Evolutionary conservation across 139 green algal species (phyloP).

Genomic region (Tetradesmus obliquus): DNA sequence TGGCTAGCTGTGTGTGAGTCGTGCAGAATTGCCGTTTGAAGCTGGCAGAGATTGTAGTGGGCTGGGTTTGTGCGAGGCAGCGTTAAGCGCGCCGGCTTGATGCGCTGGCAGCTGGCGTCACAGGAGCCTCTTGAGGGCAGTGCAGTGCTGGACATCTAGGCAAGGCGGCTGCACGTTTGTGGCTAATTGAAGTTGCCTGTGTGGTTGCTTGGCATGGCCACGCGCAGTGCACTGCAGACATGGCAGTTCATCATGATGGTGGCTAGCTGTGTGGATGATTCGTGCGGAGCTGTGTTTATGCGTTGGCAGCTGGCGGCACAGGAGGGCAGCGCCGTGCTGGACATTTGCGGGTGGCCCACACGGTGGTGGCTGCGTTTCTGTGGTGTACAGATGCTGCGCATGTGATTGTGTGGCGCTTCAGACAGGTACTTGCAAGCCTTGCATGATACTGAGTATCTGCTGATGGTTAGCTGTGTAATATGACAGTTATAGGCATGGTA

Average conservation of each 20-base stretch:
- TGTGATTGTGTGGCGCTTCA: background rate
- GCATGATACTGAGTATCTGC: too few relatives aligned
- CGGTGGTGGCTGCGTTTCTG: background rate
- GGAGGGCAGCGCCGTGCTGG: slow-evolving; percentile 14
- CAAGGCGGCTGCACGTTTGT: background rate
- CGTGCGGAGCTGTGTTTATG: background rate
- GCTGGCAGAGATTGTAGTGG: too few relatives aligned
- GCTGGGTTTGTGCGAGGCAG: slow-evolving; percentile 4
- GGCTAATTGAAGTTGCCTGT: background rate
- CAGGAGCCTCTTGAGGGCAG: background rate
- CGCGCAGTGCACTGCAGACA: background rate
- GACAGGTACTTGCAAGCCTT: too few relatives aligned
- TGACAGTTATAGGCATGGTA: too few relatives aligned
- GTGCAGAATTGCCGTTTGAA: too few relatives aligned
- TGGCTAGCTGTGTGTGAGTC: too few relatives aligned
- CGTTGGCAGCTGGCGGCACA: background rate
- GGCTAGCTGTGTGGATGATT: background rate
- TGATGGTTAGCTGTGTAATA: too few relatives aligned
- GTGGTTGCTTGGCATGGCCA: too few relatives aligned
- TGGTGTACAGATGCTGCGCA: background rate
- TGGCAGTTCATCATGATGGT: background rate
- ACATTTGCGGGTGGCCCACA: background rate
- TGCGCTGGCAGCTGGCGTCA: background rate
- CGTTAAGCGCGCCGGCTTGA: slow-evolving; percentile 34
- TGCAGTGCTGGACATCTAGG: slow-evolving; percentile 23